Base-by-base conservation (phyloP, 768 basidiomycete genomes). In the Agaricus sinodeliciosus region DNA sequence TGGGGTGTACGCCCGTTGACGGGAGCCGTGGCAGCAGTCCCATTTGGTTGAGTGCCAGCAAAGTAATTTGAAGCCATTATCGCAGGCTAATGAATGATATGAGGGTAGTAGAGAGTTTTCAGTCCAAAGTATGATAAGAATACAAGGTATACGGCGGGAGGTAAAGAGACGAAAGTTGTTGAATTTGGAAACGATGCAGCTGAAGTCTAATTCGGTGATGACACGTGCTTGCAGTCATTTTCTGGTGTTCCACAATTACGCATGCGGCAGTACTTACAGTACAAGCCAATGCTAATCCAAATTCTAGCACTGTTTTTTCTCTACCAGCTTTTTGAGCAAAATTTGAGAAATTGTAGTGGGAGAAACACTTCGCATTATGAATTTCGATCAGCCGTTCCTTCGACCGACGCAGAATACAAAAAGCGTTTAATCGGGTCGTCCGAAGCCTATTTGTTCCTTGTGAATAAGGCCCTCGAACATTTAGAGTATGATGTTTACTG, bases 1-100 rank as follows among this genome's bases (percentile, higher is more conserved):
- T 47, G 55, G 53, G 54, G 48, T 18, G 56, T 15, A 50, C 63
- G 64, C 41, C 65, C 64, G 54, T 66, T 62, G 43, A 53, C 50
- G 15, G 36, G 41, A 26, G 19, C 27, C 19, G 51, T 26, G 49
- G 36, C 40, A 36, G 53, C 57, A 54, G n/a, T 44, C 22, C 37
- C 59, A 19, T 48, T 54, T 2, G 40, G 12, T 8, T 31, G 54
- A 26, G 26, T 22, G 28, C 11, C 36, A 34, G 18, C 18, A 6
- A 27, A 43, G 49, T 41, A 18, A 42, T 27, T 43, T 34, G 43
- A 55, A 49, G 56, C 35, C 51, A 49, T 54, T 28, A 49, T 45
- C 34, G 27, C 18, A 36, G 22, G 41, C 39, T 36, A 12, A 43
- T 12, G 25, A 47, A 40, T 46, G 43, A 28, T 19, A 36, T 25